Evolutionary conservation across 805 yeast genomes (phyloP).

Genomic region (Maudiozyma saulgeensis): DNA sequence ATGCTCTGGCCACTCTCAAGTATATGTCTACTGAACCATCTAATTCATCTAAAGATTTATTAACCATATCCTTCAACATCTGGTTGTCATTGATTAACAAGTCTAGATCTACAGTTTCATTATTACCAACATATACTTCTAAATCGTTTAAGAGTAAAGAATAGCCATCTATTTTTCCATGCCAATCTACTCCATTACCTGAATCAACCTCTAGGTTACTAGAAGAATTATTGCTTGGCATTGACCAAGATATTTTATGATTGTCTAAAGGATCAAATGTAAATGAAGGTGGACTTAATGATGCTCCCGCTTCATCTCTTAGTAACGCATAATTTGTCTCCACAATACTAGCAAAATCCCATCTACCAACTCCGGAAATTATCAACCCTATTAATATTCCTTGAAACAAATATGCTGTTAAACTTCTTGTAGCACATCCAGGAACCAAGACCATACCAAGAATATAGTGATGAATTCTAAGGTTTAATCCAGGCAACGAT

Average conservation of each 20-base stretch:
- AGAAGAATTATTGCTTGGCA: background rate
- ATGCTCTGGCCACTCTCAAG: conserved; percentile 47
- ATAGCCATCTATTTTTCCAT: conserved; percentile 37
- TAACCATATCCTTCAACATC: conserved; percentile 24
- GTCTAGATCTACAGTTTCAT: conserved; percentile 36
- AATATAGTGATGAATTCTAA: conserved; percentile 76
- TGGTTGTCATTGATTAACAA: conserved; percentile 27
- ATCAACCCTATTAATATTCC: conserved; percentile 77
- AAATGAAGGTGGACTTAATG: conserved; percentile 41
- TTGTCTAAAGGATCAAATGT: conserved; percentile 11
- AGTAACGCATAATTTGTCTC: conserved; percentile 61
- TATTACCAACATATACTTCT: conserved; percentile 57
- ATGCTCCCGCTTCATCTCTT: conserved; percentile 63
- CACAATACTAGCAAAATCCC: conserved; percentile 89
- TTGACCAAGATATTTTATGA: conserved; percentile 23
- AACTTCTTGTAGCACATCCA: conserved; percentile 70
- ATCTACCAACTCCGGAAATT: conserved; percentile 75
- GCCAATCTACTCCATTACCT: conserved; percentile 9
- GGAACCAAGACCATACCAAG: conserved; percentile 70
- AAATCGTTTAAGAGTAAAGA: conserved; percentile 72
- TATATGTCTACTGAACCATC: conserved; percentile 30
- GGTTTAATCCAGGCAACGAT: conserved; percentile 52
- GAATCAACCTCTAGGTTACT: conserved; percentile 5
- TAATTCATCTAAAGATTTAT: conserved; percentile 26
- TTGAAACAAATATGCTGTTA: conserved; percentile 64